Conservation (phyloP, 1,284 basidiomycete genomes). For the Heterobasidion annosum region DNA sequence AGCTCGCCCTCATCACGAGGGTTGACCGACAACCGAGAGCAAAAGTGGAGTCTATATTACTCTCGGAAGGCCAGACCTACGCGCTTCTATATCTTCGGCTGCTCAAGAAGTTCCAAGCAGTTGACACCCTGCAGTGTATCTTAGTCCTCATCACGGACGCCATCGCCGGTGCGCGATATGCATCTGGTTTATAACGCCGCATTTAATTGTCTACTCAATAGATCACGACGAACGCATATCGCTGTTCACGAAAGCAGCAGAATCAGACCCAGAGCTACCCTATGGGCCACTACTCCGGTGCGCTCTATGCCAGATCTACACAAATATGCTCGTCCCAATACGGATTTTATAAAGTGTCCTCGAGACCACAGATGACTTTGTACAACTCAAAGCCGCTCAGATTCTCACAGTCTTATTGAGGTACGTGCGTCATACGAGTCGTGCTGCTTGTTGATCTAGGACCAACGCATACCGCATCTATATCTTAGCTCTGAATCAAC, state of each 20-base stretch:
- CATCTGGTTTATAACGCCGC: not conserved
- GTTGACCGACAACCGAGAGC: conserved; percentile 74
- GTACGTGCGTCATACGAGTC: conserved; percentile 22
- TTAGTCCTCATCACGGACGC: conserved; percentile 90
- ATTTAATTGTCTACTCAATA: conserved; percentile 15
- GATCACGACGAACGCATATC: conserved; percentile 76
- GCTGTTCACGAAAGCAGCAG: conserved; percentile 54
- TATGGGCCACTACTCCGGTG: conserved; percentile 81
- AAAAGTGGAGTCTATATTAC: conserved; percentile 66
- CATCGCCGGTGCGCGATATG: conserved; percentile 53
- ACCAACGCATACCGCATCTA: conserved; percentile 1
- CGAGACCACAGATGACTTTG: conserved; percentile 87
- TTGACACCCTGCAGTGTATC: conserved; percentile 92
- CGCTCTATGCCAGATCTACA: conserved; percentile 10
- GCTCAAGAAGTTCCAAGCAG: conserved; percentile 86
- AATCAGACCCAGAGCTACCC: conserved; percentile 71
- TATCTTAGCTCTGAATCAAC: conserved; percentile 42
- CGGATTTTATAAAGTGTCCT: conserved; percentile 45
- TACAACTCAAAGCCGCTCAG: conserved; percentile 83
- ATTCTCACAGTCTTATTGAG: conserved; percentile 84
- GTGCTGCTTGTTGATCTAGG: not conserved
- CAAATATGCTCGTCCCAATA: not conserved
- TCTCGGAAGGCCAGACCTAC: conserved; percentile 77
- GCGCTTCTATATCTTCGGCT: conserved; percentile 86
- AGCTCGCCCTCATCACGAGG: conserved; percentile 86